Evolutionary conservation across 2,329 filamentous ascomycete genomes (phyloP).

Genomic region (Colletotrichum ledebouriae): DNA sequence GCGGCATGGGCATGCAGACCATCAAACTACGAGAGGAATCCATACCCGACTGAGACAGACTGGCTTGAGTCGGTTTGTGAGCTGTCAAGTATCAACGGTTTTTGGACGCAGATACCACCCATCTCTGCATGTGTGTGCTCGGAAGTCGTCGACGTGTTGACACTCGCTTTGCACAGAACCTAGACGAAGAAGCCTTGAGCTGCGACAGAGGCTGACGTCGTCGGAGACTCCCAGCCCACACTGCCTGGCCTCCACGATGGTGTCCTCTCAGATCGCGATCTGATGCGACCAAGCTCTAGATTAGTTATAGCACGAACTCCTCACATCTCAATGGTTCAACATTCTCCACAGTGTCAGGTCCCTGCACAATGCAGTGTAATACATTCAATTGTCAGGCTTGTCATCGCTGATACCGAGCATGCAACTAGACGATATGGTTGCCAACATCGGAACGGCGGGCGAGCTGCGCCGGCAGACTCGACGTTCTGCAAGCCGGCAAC

Average conservation of each 20-base stretch:
- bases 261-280: constrained; percentile 31
- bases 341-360: constrained; percentile 34
- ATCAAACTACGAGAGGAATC: constrained; percentile 24
- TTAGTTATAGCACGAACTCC: constrained; percentile 27
- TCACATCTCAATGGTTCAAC: constrained; percentile 36
- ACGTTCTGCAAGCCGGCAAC: constrained; percentile 37
- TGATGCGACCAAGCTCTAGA: constrained; percentile 33
- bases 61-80: constrained; percentile 35
- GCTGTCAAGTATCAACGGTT: constrained; percentile 33
- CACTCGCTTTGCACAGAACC: constrained; percentile 20
- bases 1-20: constrained; percentile 38
- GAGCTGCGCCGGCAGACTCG: constrained; percentile 41
- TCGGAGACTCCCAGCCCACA: not conserved
- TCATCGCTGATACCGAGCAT: constrained; percentile 29
- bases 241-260: not conserved
- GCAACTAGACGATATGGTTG: constrained; percentile 31
- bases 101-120: constrained; percentile 26
- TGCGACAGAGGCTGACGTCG: not conserved
- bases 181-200: constrained; percentile 24
- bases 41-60: constrained; percentile 27
- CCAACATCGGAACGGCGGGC: constrained; percentile 40
- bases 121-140: constrained; percentile 12
- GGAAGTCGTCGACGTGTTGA: constrained; percentile 18
- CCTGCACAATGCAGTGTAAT: constrained; percentile 42
- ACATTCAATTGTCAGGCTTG: constrained; percentile 25